These are phyloP conservation scores for Zymoseptoria pseudotritici DNA, from an alignment of 2,329 filamentous ascomycete species.

Conservation along the genomic window DNA sequence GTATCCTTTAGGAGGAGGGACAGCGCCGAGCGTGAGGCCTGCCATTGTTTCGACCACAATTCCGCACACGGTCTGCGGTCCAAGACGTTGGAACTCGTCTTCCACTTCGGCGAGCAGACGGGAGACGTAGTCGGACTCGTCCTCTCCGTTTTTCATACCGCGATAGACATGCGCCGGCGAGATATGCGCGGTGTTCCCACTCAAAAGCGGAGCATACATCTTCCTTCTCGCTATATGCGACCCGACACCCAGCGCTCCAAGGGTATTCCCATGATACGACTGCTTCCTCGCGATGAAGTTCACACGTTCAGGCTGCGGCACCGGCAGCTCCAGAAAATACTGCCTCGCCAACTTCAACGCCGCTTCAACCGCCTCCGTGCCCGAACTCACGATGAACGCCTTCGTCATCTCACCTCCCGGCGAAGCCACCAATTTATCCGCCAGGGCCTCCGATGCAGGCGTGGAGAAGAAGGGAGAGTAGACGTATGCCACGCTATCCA, in stretches of 20 bases:
- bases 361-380: slow-evolving; percentile 40
- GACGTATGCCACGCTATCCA: slow-evolving; percentile 51
- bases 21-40: slow-evolving; percentile 41
- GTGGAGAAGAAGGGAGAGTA: slow-evolving; percentile 52
- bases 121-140: slow-evolving; percentile 34
- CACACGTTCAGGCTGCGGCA: slow-evolving; percentile 32
- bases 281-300: slow-evolving; percentile 41
- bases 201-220: slow-evolving; percentile 28
- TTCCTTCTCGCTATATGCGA: slow-evolving; percentile 29
- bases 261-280: slow-evolving; percentile 46
- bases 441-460: slow-evolving; percentile 45
- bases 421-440: slow-evolving; percentile 38
- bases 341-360: slow-evolving; percentile 44
- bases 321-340: slow-evolving; percentile 41
- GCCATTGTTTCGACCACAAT: slow-evolving; percentile 48
- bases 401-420: slow-evolving; percentile 45
- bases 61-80: slow-evolving; percentile 41
- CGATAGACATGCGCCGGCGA: slow-evolving; percentile 31
- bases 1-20: slow-evolving; percentile 47
- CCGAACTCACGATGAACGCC: slow-evolving; percentile 49
- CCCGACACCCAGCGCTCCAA: slow-evolving; percentile 40
- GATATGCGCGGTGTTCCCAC: slow-evolving; percentile 25
- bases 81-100: slow-evolving; percentile 40
- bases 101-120: slow-evolving; percentile 42
- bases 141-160: slow-evolving; percentile 29